A percentile compares a stretch with the other conserved stretches of the same genome.
phyloP scores from a whole-genome alignment of 495 filamentous ascomycete genomes.

The Penicillium ochrochloron region DNA sequence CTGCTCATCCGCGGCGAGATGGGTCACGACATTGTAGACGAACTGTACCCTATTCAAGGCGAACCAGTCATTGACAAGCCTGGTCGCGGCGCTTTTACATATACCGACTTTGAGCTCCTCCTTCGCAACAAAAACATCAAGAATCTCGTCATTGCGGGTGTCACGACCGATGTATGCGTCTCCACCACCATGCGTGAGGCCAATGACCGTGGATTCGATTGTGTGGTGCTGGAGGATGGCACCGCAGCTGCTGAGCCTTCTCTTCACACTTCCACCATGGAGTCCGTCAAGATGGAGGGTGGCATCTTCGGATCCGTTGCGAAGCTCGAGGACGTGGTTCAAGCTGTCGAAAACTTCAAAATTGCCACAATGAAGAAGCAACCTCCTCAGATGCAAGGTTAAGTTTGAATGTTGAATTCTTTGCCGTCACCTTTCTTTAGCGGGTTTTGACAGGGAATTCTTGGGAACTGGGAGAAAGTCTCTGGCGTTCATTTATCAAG shows the following conservation, averaged over 20 bases:
- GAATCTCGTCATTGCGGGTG: constrained; percentile 67
- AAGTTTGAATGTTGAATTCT: constrained; percentile 7
- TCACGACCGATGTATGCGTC: constrained; percentile 74
- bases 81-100: constrained; percentile 65
- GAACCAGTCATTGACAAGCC: constrained; percentile 74
- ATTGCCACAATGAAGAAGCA: constrained; percentile 50
- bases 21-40: constrained; percentile 65
- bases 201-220: constrained; percentile 76
- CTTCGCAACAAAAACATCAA: constrained; percentile 66
- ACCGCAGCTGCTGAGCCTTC: constrained; percentile 54
- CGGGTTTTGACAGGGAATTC: constrained; percentile 13
- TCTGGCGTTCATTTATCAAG: constrained; percentile 23
- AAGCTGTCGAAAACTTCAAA: constrained; percentile 54
- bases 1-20: constrained; percentile 66
- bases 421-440: constrained; percentile 22
- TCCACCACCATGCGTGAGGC: constrained; percentile 71
- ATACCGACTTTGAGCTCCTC: constrained; percentile 66
- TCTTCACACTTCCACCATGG: constrained; percentile 55
- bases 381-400: constrained; percentile 45
- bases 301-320: constrained; percentile 62
- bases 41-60: constrained; percentile 56
- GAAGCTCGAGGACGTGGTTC: constrained; percentile 52
- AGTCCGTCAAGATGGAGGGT: constrained; percentile 61
- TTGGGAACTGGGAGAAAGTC: constrained; percentile 17
- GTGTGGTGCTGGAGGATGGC: constrained; percentile 59